A percentile compares a stretch with the other conserved stretches of the same genome.
Evolutionary conservation across 768 basidiomycete species (phyloP).

Genomic region (Amanita molliuscula): DNA sequence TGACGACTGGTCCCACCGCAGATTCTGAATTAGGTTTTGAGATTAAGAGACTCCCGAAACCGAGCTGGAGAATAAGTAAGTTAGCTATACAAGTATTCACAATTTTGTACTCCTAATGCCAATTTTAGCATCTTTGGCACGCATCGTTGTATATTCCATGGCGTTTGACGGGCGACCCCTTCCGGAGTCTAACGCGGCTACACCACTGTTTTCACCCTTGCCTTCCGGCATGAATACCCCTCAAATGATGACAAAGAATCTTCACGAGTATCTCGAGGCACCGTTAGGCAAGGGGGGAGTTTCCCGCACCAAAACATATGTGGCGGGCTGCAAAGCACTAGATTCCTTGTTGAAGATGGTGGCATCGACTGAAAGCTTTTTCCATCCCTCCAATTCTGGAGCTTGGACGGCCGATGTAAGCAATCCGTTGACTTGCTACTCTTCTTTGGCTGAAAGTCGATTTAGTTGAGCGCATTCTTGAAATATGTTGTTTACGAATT

Average conservation of each 20-base stretch:
- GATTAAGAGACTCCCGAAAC: constrained; percentile 60
- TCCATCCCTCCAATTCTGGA: constrained; percentile 84
- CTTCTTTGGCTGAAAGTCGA: constrained; percentile 1
- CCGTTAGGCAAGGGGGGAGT: constrained; percentile 38
- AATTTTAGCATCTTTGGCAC: constrained; percentile 60
- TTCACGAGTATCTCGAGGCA: constrained; percentile 50
- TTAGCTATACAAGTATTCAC: constrained; percentile 9
- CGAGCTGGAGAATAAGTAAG: constrained; percentile 65
- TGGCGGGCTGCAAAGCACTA: constrained; percentile 79
- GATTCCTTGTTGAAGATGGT: constrained; percentile 81
- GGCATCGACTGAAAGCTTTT: constrained; percentile 82
- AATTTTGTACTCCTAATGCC: constrained; percentile 8
- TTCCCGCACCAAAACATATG: constrained; percentile 40
- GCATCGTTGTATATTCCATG: constrained; percentile 88
- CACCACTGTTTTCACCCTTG: constrained; percentile 65
- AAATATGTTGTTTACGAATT: constrained; percentile 80
- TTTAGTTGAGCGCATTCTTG: constrained; percentile 72
- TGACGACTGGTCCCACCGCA: constrained; percentile 66
- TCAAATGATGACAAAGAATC: constrained; percentile 31
- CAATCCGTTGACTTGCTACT: constrained; percentile 4
- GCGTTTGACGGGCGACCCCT: constrained; percentile 48
- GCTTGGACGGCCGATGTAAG: constrained; percentile 69
- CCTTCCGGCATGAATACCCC: constrained; percentile 55
- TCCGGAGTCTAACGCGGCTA: constrained; percentile 52
- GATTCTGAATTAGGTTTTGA: constrained; percentile 70